These are phyloP conservation scores for Mycena pura DNA, from an alignment of 768 basidiomycete species.

Conservation along the genomic window DNA sequence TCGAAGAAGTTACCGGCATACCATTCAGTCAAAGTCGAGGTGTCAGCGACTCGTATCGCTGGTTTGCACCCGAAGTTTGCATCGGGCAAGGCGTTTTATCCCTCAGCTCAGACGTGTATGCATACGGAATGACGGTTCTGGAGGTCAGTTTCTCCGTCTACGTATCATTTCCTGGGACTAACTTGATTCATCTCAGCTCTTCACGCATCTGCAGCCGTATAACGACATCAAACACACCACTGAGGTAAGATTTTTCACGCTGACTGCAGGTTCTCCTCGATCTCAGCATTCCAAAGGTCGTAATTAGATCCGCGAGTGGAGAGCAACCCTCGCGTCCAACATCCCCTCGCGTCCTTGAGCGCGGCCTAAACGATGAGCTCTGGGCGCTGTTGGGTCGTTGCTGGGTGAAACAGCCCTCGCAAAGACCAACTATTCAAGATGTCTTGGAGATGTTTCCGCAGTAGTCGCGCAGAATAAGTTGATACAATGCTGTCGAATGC, in stretches of 20 bases:
- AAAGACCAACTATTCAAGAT: constrained; percentile 49
- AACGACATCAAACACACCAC: constrained; percentile 56
- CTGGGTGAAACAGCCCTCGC: constrained; percentile 46
- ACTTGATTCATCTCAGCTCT: constrained; percentile 40
- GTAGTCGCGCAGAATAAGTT: too few species aligned
- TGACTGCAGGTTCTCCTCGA: too few species aligned
- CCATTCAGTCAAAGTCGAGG: constrained; percentile 62
- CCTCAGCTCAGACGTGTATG: constrained; percentile 57
- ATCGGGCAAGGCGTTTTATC: constrained; percentile 56
- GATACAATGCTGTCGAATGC: too few species aligned
- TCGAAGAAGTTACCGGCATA: constrained; percentile 63
- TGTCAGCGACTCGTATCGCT: constrained; percentile 53
- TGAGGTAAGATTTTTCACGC: too few species aligned
- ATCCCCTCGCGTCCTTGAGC: constrained; percentile 37
- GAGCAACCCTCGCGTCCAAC: constrained; percentile 50
- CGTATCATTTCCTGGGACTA: neutral
- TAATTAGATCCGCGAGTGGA: constrained; percentile 47
- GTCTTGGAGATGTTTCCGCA: constrained; percentile 29
- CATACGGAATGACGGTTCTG: constrained; percentile 63
- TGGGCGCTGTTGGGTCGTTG: constrained; percentile 53
- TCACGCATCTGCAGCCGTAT: constrained; percentile 63
- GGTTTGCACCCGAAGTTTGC: constrained; percentile 65
- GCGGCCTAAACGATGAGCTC: constrained; percentile 53
- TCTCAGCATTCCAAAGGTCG: too few species aligned
- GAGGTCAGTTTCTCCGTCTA: constrained; percentile 56